These are phyloP conservation scores for Coemansia sp. DNA, from an alignment of 192 early-diverging fungal genomes.

Conservation along the genomic window DNA sequence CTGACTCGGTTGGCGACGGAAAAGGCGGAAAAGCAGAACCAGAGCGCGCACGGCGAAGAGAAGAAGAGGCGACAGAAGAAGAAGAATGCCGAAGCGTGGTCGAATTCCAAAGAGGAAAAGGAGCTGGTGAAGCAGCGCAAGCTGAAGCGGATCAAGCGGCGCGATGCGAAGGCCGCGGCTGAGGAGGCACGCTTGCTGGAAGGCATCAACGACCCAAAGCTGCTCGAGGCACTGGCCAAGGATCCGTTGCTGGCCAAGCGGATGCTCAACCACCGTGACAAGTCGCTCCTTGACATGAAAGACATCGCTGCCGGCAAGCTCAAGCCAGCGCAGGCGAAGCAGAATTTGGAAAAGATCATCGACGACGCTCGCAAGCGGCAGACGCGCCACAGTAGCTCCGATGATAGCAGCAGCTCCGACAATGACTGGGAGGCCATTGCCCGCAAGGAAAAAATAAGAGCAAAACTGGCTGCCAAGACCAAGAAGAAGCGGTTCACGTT, in stretches of 20 bases:
- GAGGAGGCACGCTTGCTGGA: slow-evolving; percentile 24
- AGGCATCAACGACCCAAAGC: slow-evolving; percentile 33
- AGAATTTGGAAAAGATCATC: slow-evolving; percentile 25
- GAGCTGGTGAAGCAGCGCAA: slow-evolving; percentile 39
- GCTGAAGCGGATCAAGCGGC: slow-evolving; percentile 26
- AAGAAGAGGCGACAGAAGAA: slow-evolving; percentile 21
- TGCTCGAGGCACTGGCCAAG: slow-evolving; percentile 33
- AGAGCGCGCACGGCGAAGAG: background rate
- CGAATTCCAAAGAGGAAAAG: slow-evolving; percentile 30
- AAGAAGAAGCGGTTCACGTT: slow-evolving; percentile 39
- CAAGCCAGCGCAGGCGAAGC: slow-evolving; percentile 5
- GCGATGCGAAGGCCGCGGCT: slow-evolving; percentile 15
- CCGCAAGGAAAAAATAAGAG: slow-evolving; percentile 30
- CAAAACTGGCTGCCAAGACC: slow-evolving; percentile 17
- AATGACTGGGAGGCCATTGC: slow-evolving; percentile 42
- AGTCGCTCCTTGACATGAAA: slow-evolving; percentile 33
- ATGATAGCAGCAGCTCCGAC: slow-evolving; percentile 23
- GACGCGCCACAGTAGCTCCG: background rate
- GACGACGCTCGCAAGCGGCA: slow-evolving; percentile 22
- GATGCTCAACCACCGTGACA: slow-evolving; percentile 40
- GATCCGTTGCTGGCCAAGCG: slow-evolving; percentile 51
- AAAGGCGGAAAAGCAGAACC: slow-evolving; percentile 7
- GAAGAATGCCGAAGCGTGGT: slow-evolving; percentile 30
- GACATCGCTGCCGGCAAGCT: slow-evolving; percentile 15
- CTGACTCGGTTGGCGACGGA: slow-evolving; percentile 40